These are phyloP conservation scores for Atkinsonella hypoxylon DNA, from an alignment of 2,329 filamentous ascomycete species.

Conservation along the genomic window DNA sequence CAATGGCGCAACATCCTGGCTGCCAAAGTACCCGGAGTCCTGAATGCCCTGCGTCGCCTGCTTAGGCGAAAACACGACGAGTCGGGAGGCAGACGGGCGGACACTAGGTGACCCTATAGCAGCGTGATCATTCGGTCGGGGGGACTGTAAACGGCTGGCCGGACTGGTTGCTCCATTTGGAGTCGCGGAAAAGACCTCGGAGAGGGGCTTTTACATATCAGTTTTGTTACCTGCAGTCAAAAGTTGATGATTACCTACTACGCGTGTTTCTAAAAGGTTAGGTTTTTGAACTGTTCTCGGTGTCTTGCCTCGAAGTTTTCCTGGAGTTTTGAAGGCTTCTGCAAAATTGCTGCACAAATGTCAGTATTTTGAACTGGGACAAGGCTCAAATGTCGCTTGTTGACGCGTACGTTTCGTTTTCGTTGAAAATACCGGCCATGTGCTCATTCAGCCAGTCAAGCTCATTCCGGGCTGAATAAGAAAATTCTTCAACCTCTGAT, in stretches of 20 bases:
- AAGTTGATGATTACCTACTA: slow-evolving; percentile 35
- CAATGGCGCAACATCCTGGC: slow-evolving; percentile 32
- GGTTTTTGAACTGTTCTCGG: slow-evolving; percentile 58
- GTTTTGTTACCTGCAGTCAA: slow-evolving; percentile 2
- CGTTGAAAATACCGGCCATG: slow-evolving; percentile 86
- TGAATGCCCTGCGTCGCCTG: slow-evolving; percentile 14
- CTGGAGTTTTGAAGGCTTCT: slow-evolving; percentile 92
- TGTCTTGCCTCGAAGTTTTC: slow-evolving; percentile 71
- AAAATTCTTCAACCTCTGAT: slow-evolving; percentile 84
- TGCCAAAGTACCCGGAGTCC: slow-evolving; percentile 65
- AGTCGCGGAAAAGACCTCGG: slow-evolving; percentile 45
- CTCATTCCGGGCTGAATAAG: slow-evolving; percentile 84
- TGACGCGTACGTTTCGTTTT: slow-evolving; percentile 61
- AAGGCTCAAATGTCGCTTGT: neutral
- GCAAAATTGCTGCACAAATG: slow-evolving; percentile 58
- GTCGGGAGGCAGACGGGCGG: slow-evolving; percentile 21
- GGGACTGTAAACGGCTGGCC: slow-evolving; percentile 37
- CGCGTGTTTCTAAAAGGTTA: slow-evolving; percentile 44
- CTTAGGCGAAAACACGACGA: slow-evolving; percentile 19
- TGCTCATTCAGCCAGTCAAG: slow-evolving; percentile 98
- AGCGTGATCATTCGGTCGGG: slow-evolving; percentile 47
- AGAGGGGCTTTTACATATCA: slow-evolving; percentile 39
- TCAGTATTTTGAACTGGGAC: slow-evolving; percentile 6
- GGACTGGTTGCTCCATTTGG: slow-evolving; percentile 42
- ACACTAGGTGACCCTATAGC: slow-evolving; percentile 21